These are phyloP conservation scores for Acidiella bohemica DNA, from an alignment of 495 filamentous ascomycete species.

Conservation along the genomic window DNA sequence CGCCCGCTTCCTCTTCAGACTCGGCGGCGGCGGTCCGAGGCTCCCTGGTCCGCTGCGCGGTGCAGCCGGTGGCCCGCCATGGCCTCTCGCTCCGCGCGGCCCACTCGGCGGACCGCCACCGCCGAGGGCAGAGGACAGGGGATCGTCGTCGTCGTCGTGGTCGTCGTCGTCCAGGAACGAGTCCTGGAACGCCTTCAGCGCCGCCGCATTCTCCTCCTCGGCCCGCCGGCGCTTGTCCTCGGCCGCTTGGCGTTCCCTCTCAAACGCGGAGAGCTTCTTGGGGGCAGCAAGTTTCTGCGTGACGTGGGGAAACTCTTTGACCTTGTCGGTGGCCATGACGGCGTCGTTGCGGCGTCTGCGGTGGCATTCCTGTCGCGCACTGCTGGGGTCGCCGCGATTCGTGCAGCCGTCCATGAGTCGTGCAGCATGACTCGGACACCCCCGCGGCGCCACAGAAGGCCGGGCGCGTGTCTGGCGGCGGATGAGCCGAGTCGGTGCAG, in stretches of 20 bases:
- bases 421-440: too few species aligned
- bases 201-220: constrained; percentile 78
- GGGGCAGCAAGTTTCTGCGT: constrained; percentile 71
- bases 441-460: too few species aligned
- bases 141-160: constrained; percentile 27
- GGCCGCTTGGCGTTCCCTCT: constrained; percentile 82
- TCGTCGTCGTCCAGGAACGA: constrained; percentile 66
- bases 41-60: constrained; percentile 62
- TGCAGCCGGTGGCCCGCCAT: constrained; percentile 17
- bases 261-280: constrained; percentile 78
- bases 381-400: too few species aligned
- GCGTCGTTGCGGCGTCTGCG: too few species aligned
- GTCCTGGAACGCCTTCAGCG: constrained; percentile 81
- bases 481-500: too few species aligned
- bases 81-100: constrained; percentile 19
- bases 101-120: constrained; percentile 31
- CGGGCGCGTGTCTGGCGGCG: too few species aligned
- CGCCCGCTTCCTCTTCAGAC: constrained; percentile 33
- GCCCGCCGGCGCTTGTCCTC: constrained; percentile 82
- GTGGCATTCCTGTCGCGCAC: too few species aligned
- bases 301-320: constrained; percentile 64
- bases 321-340: too few species aligned
- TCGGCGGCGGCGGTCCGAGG: constrained; percentile 46
- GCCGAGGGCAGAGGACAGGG: constrained; percentile 26
- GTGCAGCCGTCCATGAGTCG: too few species aligned